Percentiles rank a stretch among this genome's conserved stretches.
phyloP scores from a whole-genome alignment of 306 rosid genomes.

The Astragalus glycyphyllos region DNA sequence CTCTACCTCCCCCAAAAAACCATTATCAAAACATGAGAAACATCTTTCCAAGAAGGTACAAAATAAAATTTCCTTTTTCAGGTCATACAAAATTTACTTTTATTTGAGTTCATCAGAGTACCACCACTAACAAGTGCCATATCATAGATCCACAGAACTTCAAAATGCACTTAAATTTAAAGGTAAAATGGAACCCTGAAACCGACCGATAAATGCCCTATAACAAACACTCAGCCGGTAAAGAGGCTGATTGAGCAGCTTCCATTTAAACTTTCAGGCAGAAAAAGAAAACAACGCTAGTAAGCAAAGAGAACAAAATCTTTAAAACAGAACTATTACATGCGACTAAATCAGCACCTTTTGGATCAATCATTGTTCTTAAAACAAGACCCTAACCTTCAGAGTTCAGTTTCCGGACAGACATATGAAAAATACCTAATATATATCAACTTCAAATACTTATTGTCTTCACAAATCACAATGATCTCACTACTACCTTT shows the following conservation, averaged over 20 bases:
- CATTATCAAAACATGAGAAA: background rate
- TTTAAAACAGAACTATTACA: slow-evolving; percentile 5
- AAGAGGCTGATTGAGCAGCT: slow-evolving; percentile 34
- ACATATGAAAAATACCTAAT: slow-evolving; percentile 13
- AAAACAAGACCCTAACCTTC: slow-evolving; percentile 38
- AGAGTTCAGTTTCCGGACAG: slow-evolving; percentile 19
- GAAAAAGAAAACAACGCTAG: slow-evolving; percentile 4
- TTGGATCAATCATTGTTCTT: slow-evolving; percentile 27
- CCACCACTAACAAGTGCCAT: slow-evolving; percentile 23
- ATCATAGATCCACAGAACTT: slow-evolving; percentile 15
- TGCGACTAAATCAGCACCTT: slow-evolving; percentile 27
- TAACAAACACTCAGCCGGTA: slow-evolving; percentile 29
- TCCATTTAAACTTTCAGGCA: slow-evolving; percentile 15
- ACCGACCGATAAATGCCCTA: slow-evolving; percentile 2
- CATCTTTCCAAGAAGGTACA: slow-evolving; percentile 25
- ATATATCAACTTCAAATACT: slow-evolving; percentile 8
- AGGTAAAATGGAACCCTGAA: background rate
- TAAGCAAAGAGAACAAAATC: slow-evolving; percentile 24
- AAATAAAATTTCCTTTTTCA: background rate
- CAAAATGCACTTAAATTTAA: slow-evolving; percentile 28
- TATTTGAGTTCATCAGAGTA: background rate
- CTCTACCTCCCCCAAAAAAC: background rate
- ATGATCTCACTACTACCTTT: slow-evolving; percentile 32
- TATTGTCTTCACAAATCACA: slow-evolving; percentile 9
- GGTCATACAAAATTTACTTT: background rate